Base-by-base conservation (phyloP, 2,329 filamentous ascomycete species). In the Neurospora sp. region DNA sequence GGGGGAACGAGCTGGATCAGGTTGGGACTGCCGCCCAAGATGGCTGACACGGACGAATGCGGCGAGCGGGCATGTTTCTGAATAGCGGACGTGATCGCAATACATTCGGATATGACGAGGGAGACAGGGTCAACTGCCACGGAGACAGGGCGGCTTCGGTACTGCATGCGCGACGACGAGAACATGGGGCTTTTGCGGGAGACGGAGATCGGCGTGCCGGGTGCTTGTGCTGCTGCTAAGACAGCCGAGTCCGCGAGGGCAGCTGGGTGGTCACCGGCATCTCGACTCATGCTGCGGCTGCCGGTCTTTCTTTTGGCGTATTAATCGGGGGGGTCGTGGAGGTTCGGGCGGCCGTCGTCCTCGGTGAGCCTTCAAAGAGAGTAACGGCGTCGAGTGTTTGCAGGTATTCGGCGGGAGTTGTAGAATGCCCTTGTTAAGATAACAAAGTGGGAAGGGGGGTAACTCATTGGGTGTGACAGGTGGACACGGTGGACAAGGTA, bases 41-140 rank as follows among this genome's bases (percentile, higher is more conserved):
- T 99, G 68, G 95, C 95, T 43, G 96, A 93, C 65, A 99, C 96
- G 5, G 94, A 97, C 12, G 94, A 97, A 79, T 98, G 94, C 66
- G 93, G 93, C 85, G 95, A 98, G 74, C 96, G 91, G 73, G 93
- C 92, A 87, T 97, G 91, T 83, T 99, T 99, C 77, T 97, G 94
- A 87, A 99, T 97, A 72, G 94, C 93, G 72, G 95, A 97, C 15
- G 96, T 98, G 82, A 99, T 95, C 66, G 94, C 95, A 78, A 98
- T 98, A 81, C 96, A 99, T 89, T 99, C 96, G 81, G 95, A 97
- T 73, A 97, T 97, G 74, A 99, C 93, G 76, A 99, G 84, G 67
- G 93, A 94, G 70, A 97, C 90, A 1, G 94, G 93, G 77, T 97
- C 92, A 74, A 97, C 91, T 62, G 94, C 92, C 72, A 97, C 92